phyloP scores from a whole-genome alignment of 2,329 filamentous ascomycete genomes.

The Bretziella fagacearum region DNA sequence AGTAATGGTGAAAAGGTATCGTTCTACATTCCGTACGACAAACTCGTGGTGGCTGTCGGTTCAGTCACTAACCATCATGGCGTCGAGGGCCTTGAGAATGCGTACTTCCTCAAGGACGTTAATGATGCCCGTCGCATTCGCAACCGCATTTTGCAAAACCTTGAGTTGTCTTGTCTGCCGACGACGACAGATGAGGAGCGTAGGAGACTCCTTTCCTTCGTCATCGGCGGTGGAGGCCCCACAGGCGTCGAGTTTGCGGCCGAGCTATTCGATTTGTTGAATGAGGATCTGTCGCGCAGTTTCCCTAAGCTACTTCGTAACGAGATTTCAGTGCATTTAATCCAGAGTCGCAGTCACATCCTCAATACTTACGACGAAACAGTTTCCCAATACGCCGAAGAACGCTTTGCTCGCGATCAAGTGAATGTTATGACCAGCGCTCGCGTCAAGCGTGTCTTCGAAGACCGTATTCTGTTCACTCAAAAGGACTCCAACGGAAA shows the following conservation, averaged over 20 bases:
- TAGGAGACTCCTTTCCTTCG: slow-evolving; percentile 75
- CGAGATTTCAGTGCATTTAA: slow-evolving; percentile 93
- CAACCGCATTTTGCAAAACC: slow-evolving; percentile 72
- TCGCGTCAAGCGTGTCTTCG: slow-evolving; percentile 71
- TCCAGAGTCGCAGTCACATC: slow-evolving; percentile 87
- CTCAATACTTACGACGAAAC: slow-evolving; percentile 97
- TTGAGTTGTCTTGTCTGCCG: slow-evolving; percentile 82
- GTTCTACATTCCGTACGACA: slow-evolving; percentile 96
- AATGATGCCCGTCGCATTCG: slow-evolving; percentile 80
- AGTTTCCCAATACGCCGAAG: slow-evolving; percentile 79
- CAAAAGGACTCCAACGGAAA: slow-evolving; percentile 62
- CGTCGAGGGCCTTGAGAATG: slow-evolving; percentile 85
- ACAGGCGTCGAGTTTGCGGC: slow-evolving; percentile 97
- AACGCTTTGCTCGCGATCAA: slow-evolving; percentile 76
- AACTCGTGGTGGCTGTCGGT: slow-evolving; percentile 81
- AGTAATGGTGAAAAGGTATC: slow-evolving; percentile 51
- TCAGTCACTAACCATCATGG: slow-evolving; percentile 90
- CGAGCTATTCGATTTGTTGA: slow-evolving; percentile 87
- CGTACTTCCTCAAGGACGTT: slow-evolving; percentile 89
- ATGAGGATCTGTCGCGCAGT: slow-evolving; percentile 70
- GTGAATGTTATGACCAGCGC: slow-evolving; percentile 87
- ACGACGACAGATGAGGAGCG: slow-evolving; percentile 82
- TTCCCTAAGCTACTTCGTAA: slow-evolving; percentile 89
- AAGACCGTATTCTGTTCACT: slow-evolving; percentile 75
- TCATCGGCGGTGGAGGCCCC: slow-evolving; percentile 86